Percentiles rank a stretch among this genome's conserved stretches.
Evolutionary conservation across 352 stramenopile genomes (phyloP).

Genomic region (Pythium brassicae): DNA sequence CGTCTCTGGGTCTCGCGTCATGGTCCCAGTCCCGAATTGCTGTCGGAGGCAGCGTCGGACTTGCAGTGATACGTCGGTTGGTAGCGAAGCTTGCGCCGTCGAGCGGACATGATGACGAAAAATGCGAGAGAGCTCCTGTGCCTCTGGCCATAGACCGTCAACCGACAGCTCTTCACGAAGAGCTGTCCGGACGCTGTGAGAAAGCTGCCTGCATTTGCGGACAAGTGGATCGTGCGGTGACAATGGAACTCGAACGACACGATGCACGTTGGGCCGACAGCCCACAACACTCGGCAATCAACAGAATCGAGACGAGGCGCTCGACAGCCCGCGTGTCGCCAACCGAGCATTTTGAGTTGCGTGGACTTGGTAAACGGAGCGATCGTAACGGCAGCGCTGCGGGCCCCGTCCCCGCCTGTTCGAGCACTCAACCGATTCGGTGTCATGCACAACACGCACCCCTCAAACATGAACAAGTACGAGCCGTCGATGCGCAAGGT

Average conservation of each 20-base stretch:
- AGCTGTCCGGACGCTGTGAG: constrained; percentile 14
- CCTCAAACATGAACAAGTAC: constrained; percentile 5
- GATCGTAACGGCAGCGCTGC: too few relatives aligned
- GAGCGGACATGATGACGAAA: too few relatives aligned
- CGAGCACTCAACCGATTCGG: too few relatives aligned
- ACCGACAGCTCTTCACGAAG: constrained; percentile 29
- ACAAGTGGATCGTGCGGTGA: constrained; percentile 5
- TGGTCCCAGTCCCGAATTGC: too few relatives aligned
- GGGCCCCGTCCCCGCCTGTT: too few relatives aligned
- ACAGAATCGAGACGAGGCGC: background rate
- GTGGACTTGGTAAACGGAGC: too few relatives aligned
- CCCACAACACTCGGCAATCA: background rate
- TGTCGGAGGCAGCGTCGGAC: too few relatives aligned
- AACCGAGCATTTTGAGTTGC: background rate
- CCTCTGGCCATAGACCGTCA: constrained; percentile 31
- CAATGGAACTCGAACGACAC: constrained; percentile 14
- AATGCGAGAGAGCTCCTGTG: too few relatives aligned
- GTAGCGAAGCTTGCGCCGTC: constrained; percentile 37
- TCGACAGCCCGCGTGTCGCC: constrained; percentile 1
- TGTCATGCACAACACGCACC: too few relatives aligned
- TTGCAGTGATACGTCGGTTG: too few relatives aligned
- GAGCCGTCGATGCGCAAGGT: constrained; percentile 10
- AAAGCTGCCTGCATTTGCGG: background rate
- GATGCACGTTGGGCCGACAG: background rate
- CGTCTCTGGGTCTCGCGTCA: too few relatives aligned